phyloP scores from a whole-genome alignment of 768 basidiomycete species.

The Pleurotus tuoliensis region DNA sequence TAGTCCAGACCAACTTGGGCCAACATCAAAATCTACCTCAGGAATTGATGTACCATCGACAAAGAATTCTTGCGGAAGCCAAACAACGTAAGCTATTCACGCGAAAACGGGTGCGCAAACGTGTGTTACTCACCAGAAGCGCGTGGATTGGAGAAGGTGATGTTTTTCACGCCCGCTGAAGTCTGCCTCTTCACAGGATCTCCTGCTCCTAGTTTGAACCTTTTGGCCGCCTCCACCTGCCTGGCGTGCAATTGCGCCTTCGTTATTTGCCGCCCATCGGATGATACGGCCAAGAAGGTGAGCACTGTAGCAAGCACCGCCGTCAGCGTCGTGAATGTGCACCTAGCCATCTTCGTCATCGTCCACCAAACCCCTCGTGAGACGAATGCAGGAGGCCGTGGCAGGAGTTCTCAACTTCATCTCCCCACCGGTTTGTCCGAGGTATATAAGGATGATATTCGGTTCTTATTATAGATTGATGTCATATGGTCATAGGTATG shows the following conservation, averaged over 20 bases:
- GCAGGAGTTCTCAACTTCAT: background rate
- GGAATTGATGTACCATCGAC: constrained; percentile 67
- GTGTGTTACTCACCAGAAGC: constrained; percentile 48
- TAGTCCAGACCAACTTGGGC: constrained; percentile 73
- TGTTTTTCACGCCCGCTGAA: constrained; percentile 43
- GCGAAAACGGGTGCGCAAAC: background rate
- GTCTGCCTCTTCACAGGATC: constrained; percentile 14
- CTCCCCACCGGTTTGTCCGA: background rate
- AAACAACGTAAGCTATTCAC: background rate
- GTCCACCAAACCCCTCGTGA: too few species aligned
- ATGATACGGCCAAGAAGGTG: constrained; percentile 12
- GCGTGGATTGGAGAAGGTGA: constrained; percentile 66
- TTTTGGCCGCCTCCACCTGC: constrained; percentile 46
- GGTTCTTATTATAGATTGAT: background rate
- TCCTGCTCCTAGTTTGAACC: constrained; percentile 22
- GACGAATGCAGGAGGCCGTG: background rate
- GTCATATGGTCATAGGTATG: constrained; percentile 1
- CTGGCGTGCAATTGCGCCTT: constrained; percentile 40
- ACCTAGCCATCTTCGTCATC: background rate
- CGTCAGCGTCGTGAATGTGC: constrained; percentile 5
- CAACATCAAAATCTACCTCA: constrained; percentile 67
- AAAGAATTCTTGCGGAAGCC: constrained; percentile 49
- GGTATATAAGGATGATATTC: background rate
- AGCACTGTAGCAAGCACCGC: constrained; percentile 15
- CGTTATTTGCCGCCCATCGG: constrained; percentile 27